A percentile compares a stretch with the other conserved stretches of the same genome.
phyloP scores from a whole-genome alignment of 257 asterid genomes.

The Fraxinus pennsylvanica region DNA sequence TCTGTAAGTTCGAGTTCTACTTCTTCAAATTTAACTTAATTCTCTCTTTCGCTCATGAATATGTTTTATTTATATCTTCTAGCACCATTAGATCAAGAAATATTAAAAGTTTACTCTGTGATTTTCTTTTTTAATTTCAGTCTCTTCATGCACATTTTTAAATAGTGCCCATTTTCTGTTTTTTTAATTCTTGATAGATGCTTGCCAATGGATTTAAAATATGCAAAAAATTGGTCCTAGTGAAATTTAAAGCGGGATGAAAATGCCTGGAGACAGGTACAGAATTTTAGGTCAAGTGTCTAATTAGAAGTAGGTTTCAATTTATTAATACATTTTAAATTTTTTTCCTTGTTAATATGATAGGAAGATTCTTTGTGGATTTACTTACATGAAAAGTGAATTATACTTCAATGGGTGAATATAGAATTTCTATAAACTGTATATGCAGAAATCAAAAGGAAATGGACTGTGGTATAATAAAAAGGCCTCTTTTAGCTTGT shows the following conservation, averaged over 20 bases:
- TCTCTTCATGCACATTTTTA: neutral
- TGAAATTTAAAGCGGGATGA: neutral
- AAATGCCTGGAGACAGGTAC: neutral
- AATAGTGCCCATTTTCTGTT: neutral
- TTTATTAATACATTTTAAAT: too few relatives aligned
- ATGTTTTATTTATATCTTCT: neutral
- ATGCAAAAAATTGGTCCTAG: neutral
- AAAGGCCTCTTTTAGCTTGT: conserved; percentile 14
- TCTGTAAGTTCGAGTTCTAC: conserved; percentile 16
- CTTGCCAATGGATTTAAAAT: neutral
- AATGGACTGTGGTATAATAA: neutral
- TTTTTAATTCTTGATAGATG: conserved; percentile 9
- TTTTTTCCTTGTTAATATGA: neutral
- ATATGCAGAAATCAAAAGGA: neutral
- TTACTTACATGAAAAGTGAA: neutral
- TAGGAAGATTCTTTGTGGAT: conserved; percentile 2
- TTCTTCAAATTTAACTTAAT: neutral
- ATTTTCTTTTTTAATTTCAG: neutral
- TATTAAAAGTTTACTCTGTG: conserved; percentile 9
- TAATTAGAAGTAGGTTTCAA: neutral
- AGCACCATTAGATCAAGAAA: neutral
- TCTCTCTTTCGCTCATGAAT: conserved; percentile 8
- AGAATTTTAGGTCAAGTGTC: neutral
- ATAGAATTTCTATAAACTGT: neutral
- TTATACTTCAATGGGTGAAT: neutral